Base-by-base conservation (phyloP, 148 eudicot genomes). In the Polygonum maritimum region DNA sequence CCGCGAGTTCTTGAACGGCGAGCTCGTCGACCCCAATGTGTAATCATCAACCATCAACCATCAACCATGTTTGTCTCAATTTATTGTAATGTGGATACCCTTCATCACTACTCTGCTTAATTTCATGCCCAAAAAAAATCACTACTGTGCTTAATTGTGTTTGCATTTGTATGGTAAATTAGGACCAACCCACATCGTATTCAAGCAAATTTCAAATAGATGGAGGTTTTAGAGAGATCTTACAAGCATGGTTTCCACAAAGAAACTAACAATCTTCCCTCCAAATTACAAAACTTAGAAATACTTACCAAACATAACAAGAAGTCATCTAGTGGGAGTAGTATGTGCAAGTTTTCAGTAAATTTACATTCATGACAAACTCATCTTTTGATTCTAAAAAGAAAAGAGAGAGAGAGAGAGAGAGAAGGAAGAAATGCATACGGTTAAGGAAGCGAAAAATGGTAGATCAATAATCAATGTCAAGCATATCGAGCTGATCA, bases 1-100 rank as follows among this genome's bases (percentile, higher is more conserved):
- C 84, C 89, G 98, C 82, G 98, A 88, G 88, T 69, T 83, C 19
- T 21, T 94, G 51, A 94, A 84, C 69, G 98, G 97, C 14, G 96
- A 94, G 3, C 95, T 94, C 60, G 55, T 90, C 58, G 98, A 91
- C 79, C 85, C 84, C 9, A 82, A 77, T 49, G 81, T 89, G 55
- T 91, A 79, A 84, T 33, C 31, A 26, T 26, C 31, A 26, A 26
- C 31, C 31, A 26, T 26, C 31, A 26, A 26, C 31, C 31, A 26
- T 26, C 31, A 26, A 26, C 31, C 31, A 26, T 26, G 31, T 26
- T 26, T 26, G 31, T 26, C 31, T 26, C 31, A 26, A 26, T 26
- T 26, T 26, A 26, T 26, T 26, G 31, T 1, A 26, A 26, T 26
- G 31, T 26, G 31, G 31, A 26, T 26, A 26, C 31, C 31, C 31